Conservation (phyloP, 768 basidiomycete species). For the Leucosporidium scottii region DNA sequence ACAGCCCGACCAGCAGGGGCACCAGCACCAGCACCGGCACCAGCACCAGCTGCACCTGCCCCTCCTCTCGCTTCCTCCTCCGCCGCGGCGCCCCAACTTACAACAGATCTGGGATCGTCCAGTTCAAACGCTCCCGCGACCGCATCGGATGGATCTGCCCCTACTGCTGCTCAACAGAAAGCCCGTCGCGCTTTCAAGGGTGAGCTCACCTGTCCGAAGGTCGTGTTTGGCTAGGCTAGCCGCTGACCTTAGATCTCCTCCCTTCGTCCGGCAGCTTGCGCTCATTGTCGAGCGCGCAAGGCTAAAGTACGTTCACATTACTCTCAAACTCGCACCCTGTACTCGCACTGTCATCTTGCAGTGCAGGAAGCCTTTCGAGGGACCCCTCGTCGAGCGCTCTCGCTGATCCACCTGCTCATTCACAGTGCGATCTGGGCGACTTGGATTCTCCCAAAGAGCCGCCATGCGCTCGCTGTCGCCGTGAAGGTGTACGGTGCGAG, state of each 20-base stretch:
- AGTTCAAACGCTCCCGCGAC: no score
- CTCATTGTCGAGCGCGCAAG: not conserved
- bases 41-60: no score
- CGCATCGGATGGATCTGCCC: not conserved
- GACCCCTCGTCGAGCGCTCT: no score
- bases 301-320: not conserved
- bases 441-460: constrained; percentile 27
- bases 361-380: no score
- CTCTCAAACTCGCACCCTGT: no score
- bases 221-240: not conserved
- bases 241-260: not conserved
- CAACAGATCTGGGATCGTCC: no score
- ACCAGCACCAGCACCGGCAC: no score
- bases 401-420: no score
- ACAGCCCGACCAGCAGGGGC: no score
- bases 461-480: constrained; percentile 33
- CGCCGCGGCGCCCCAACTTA: no score
- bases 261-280: not conserved
- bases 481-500: constrained; percentile 26
- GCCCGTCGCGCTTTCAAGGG: constrained; percentile 4
- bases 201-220: not conserved
- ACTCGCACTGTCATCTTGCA: no score
- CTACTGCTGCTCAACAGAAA: not conserved
- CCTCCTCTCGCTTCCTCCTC: no score
- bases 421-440: constrained; percentile 18